Conservation (phyloP, 768 basidiomycete species). For the Phlegmacium glaucopus region DNA sequence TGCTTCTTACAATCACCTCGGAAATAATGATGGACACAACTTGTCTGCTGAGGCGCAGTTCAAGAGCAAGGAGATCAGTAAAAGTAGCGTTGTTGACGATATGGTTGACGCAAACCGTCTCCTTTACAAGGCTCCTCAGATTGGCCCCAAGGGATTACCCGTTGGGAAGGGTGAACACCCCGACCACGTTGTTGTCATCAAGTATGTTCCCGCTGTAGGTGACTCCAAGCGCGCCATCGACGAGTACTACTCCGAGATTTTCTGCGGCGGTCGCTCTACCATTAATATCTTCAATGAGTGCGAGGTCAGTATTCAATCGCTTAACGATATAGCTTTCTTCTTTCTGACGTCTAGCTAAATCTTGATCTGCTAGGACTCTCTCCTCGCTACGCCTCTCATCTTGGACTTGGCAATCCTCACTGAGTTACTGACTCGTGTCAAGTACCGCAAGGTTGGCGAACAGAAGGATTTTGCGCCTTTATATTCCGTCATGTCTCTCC, state of each 20-base stretch:
- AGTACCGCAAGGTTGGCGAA: constrained; percentile 65
- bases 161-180: constrained; percentile 92
- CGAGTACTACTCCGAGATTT: constrained; percentile 98
- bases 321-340: neutral
- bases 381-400: constrained; percentile 94
- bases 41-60: constrained; percentile 89
- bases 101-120: constrained; percentile 93
- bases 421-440: constrained; percentile 89
- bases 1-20: constrained; percentile 97
- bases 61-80: constrained; percentile 98
- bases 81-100: constrained; percentile 96
- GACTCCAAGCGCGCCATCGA: constrained; percentile 99
- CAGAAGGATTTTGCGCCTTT: constrained; percentile 73
- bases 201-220: constrained; percentile 94
- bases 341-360: constrained; percentile 1
- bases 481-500: constrained; percentile 87
- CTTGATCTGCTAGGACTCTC: constrained; percentile 63
- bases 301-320: constrained; percentile 50
- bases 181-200: constrained; percentile 96
- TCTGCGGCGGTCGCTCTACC: constrained; percentile 90
- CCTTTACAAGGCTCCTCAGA: constrained; percentile 79
- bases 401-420: constrained; percentile 91
- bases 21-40: constrained; percentile 96
- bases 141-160: constrained; percentile 44
- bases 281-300: constrained; percentile 99